Conservation (phyloP, 257 asterid species). For the Fraxinus americana region DNA sequence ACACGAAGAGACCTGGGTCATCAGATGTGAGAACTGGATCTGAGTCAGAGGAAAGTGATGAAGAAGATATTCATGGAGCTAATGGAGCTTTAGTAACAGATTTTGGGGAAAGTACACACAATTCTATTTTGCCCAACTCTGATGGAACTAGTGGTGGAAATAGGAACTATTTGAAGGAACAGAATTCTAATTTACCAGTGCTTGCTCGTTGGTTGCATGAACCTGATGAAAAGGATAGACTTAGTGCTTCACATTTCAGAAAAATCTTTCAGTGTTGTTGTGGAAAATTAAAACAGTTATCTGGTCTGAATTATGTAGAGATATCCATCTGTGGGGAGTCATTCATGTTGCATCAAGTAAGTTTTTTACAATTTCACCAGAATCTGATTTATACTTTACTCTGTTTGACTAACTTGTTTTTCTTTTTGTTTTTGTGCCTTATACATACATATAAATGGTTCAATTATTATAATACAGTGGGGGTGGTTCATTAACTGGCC, state of each 20-base stretch:
- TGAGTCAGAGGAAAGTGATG: slow-evolving; percentile 52
- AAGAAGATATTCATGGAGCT: slow-evolving; percentile 41
- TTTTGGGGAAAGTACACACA: slow-evolving; percentile 21
- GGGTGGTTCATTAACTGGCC: background rate
- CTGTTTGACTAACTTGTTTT: background rate
- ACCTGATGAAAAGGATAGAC: slow-evolving; percentile 77
- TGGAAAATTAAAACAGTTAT: slow-evolving; percentile 68
- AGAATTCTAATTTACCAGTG: slow-evolving; percentile 31
- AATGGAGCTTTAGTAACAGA: slow-evolving; percentile 33
- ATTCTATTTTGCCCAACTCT: slow-evolving; percentile 21
- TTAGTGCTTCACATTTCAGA: slow-evolving; percentile 83
- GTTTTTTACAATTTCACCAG: slow-evolving; percentile 14
- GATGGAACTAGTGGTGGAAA: slow-evolving; percentile 28
- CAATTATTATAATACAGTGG: background rate
- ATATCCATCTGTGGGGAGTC: slow-evolving; percentile 90
- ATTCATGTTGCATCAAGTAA: slow-evolving; percentile 97
- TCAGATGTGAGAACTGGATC: slow-evolving; percentile 36
- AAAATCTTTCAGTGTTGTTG: slow-evolving; percentile 75
- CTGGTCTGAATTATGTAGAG: slow-evolving; percentile 64
- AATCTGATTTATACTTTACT: background rate
- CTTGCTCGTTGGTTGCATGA: slow-evolving; percentile 87
- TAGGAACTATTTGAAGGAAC: slow-evolving; percentile 35
- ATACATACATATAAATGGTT: background rate
- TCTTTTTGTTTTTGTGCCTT: background rate
- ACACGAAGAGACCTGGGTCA: slow-evolving; percentile 27